phyloP scores from a whole-genome alignment of 345 rosid species.

The Brassica juncea region DNA sequence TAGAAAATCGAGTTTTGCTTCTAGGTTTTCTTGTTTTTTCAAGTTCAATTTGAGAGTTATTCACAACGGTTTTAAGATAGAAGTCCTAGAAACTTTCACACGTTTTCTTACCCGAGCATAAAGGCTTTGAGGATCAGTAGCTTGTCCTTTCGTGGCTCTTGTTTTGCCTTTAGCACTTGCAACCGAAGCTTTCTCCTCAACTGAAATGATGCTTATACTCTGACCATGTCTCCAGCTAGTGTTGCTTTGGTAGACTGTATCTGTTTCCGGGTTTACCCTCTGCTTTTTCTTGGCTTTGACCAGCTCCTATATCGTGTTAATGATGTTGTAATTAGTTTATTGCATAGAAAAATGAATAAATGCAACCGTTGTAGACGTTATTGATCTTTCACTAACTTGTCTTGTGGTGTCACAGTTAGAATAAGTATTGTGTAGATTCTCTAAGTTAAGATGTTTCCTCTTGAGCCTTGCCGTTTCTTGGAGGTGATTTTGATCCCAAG shows the following conservation, averaged over 20 bases:
- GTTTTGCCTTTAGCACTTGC: conserved; percentile 59
- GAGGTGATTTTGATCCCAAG: conserved; percentile 30
- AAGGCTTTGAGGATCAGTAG: conserved; percentile 94
- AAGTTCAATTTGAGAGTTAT: too few relatives aligned
- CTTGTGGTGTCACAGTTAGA: conserved; percentile 13
- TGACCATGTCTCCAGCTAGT: conserved; percentile 49
- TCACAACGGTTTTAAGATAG: background rate
- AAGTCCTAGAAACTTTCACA: background rate
- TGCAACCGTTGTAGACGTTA: background rate
- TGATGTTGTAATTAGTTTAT: background rate
- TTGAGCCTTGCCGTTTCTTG: conserved; percentile 27
- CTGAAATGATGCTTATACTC: conserved; percentile 58
- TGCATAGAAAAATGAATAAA: background rate
- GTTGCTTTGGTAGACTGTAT: conserved; percentile 43
- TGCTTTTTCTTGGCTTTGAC: conserved; percentile 46
- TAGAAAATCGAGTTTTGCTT: background rate
- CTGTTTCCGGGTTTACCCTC: conserved; percentile 37
- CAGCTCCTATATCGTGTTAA: conserved; percentile 25
- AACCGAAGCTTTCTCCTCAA: conserved; percentile 59
- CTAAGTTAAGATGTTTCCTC: conserved; percentile 30
- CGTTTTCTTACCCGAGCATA: conserved; percentile 70
- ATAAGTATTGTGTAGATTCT: conserved; percentile 12
- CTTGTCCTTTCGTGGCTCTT: conserved; percentile 73
- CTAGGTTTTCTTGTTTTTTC: too few relatives aligned
- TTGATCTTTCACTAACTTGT: conserved; percentile 30